phyloP scores from a whole-genome alignment of 768 basidiomycete genomes.

The Neoboletus subvelutipes region DNA sequence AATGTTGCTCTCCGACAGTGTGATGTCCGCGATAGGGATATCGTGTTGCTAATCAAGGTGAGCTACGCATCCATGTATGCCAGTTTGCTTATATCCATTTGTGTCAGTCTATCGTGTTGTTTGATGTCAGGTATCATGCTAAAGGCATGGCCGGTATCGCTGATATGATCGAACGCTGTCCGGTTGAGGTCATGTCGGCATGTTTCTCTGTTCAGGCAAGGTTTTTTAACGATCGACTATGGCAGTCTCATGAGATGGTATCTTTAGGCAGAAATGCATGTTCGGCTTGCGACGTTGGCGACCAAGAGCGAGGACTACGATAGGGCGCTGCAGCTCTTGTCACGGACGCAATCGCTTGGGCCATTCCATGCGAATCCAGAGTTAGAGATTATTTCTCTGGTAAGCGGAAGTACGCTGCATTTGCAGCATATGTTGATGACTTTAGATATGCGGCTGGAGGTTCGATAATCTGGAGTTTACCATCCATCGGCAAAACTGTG shows the following conservation, averaged over 20 bases:
- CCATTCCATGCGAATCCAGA: background rate
- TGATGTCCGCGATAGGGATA: slow-evolving; percentile 2
- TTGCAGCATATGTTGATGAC: background rate
- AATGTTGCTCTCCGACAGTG: slow-evolving; percentile 10
- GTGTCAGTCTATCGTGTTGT: slow-evolving; percentile 5
- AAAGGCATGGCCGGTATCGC: slow-evolving; percentile 12
- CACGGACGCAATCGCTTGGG: background rate
- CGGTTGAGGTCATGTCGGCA: background rate
- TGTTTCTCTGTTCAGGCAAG: slow-evolving; percentile 7
- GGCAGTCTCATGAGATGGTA: background rate
- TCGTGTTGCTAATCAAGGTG: slow-evolving; percentile 6
- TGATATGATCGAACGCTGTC: slow-evolving; percentile 5
- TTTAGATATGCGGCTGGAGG: slow-evolving; percentile 12
- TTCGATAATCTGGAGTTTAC: slow-evolving; percentile 9
- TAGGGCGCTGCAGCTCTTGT: background rate
- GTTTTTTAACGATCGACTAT: background rate
- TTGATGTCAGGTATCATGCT: slow-evolving; percentile 10
- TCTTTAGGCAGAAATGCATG: slow-evolving; percentile 7
- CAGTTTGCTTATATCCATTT: background rate
- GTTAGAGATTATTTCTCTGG: background rate
- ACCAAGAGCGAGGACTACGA: background rate
- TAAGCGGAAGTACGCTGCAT: background rate
- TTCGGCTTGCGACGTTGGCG: slow-evolving; percentile 6
- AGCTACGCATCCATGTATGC: background rate
- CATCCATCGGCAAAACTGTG: background rate